Conservation (phyloP, 331 rosid genomes). For the Spiraea crenata region DNA sequence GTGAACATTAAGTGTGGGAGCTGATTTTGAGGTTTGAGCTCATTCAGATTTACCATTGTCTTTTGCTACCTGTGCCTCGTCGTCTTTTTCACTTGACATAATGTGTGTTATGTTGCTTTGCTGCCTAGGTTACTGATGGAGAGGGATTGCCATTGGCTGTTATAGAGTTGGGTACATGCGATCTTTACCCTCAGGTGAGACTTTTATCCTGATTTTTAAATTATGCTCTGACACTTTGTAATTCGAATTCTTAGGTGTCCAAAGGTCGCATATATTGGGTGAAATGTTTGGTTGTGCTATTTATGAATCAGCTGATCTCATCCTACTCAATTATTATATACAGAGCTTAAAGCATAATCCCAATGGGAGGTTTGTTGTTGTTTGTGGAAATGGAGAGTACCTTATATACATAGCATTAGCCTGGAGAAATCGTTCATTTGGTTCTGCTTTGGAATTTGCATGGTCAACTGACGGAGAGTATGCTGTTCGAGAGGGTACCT, state of each 20-base stretch:
- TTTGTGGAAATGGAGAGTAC: slow-evolving; percentile 98
- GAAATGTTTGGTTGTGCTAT: background rate
- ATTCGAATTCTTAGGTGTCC: background rate
- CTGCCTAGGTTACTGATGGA: slow-evolving; percentile 83
- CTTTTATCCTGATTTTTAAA: background rate
- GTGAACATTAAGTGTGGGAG: slow-evolving; percentile 95
- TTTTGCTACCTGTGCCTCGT: slow-evolving; percentile 13
- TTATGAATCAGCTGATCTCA: slow-evolving; percentile 15
- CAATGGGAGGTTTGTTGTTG: slow-evolving; percentile 97
- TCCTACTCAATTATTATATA: slow-evolving; percentile 19
- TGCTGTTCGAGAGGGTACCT: slow-evolving; percentile 96
- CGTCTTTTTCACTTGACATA: slow-evolving; percentile 18
- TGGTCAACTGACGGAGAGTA: slow-evolving; percentile 98
- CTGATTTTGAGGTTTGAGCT: slow-evolving; percentile 80
- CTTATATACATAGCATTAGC: slow-evolving; percentile 97
- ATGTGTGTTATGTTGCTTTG: slow-evolving; percentile 21
- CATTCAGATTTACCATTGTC: background rate
- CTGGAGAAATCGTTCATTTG: slow-evolving; percentile 98
- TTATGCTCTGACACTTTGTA: background rate
- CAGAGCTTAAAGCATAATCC: slow-evolving; percentile 98
- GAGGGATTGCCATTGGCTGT: slow-evolving; percentile 93
- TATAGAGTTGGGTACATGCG: slow-evolving; percentile 97
- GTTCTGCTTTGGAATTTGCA: slow-evolving; percentile 94
- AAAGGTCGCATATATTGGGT: background rate
- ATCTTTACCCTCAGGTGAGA: slow-evolving; percentile 96